Evolutionary conservation across 2,329 filamentous ascomycete species (phyloP).

Genomic region (Ceratocystis destructans): DNA sequence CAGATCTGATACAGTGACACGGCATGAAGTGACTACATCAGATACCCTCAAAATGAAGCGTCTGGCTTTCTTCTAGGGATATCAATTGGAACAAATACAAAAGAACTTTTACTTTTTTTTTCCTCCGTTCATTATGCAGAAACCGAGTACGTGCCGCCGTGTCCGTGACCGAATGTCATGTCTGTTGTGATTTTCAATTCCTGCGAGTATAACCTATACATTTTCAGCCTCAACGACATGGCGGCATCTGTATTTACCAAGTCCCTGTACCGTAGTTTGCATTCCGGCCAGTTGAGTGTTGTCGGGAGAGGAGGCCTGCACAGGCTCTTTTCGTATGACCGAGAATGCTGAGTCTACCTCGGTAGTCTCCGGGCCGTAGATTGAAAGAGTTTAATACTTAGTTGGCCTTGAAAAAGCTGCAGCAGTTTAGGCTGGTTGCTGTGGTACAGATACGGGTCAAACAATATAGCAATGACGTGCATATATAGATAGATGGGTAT

Average conservation of each 20-base stretch:
- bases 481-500: not conserved
- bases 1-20: constrained; percentile 19
- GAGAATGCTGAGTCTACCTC: constrained; percentile 42
- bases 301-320: constrained; percentile 32
- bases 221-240: not conserved
- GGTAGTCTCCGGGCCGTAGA: constrained; percentile 49
- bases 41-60: constrained; percentile 18
- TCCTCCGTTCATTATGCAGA: not conserved
- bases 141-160: not conserved
- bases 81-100: constrained; percentile 19
- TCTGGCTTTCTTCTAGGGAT: constrained; percentile 19
- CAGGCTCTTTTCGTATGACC: constrained; percentile 29
- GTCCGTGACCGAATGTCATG: not conserved
- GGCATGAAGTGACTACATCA: constrained; percentile 19
- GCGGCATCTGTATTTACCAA: not conserved
- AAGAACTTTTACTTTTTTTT: constrained; percentile 17
- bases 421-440: constrained; percentile 38
- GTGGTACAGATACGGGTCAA: constrained; percentile 55
- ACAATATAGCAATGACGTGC: constrained; percentile 30
- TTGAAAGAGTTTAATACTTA: constrained; percentile 22
- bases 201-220: not conserved
- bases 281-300: constrained; percentile 43
- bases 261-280: not conserved
- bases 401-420: constrained; percentile 48
- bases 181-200: not conserved